A percentile compares a stretch with the other conserved stretches of the same genome.
Conservation (phyloP, 2,329 filamentous ascomycete genomes). For the Ambrosiella cleistominuta region DNA sequence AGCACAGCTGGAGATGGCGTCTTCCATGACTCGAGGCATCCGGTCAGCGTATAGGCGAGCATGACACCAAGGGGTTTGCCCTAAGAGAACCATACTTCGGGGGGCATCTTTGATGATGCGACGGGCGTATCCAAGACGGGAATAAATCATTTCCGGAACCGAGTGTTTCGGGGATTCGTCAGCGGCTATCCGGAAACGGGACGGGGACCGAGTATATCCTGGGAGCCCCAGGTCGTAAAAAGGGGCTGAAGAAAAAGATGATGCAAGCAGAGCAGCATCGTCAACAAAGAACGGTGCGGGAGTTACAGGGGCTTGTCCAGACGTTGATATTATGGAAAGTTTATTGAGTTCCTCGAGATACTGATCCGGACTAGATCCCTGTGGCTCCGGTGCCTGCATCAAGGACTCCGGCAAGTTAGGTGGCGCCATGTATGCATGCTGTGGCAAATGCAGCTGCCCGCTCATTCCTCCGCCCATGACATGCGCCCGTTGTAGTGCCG, state of each 20-base stretch:
- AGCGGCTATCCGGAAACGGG: neutral
- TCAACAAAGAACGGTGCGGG: neutral
- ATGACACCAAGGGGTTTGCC: slow-evolving; percentile 36
- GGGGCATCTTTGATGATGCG: slow-evolving; percentile 34
- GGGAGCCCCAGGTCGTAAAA: neutral
- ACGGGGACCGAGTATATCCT: neutral
- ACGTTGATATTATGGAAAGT: neutral
- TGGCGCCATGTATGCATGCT: neutral
- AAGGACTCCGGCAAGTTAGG: neutral
- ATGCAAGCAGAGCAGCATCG: neutral
- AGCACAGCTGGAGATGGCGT: slow-evolving; percentile 35
- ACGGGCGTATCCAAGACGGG: slow-evolving; percentile 27
- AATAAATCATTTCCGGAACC: slow-evolving; percentile 13
- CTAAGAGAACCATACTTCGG: slow-evolving; percentile 29
- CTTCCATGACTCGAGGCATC: slow-evolving; percentile 35
- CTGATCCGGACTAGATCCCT: neutral
- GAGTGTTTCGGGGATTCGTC: neutral
- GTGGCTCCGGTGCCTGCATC: neutral
- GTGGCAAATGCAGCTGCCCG: neutral
- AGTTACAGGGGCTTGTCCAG: neutral
- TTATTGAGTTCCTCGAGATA: neutral
- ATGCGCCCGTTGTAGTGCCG: neutral
- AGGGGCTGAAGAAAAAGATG: neutral
- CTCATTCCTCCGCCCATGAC: neutral
- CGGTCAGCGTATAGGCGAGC: slow-evolving; percentile 29